Base-by-base conservation (phyloP, 805 yeast species). In the Trichomonascus vanleenenianus region DNA sequence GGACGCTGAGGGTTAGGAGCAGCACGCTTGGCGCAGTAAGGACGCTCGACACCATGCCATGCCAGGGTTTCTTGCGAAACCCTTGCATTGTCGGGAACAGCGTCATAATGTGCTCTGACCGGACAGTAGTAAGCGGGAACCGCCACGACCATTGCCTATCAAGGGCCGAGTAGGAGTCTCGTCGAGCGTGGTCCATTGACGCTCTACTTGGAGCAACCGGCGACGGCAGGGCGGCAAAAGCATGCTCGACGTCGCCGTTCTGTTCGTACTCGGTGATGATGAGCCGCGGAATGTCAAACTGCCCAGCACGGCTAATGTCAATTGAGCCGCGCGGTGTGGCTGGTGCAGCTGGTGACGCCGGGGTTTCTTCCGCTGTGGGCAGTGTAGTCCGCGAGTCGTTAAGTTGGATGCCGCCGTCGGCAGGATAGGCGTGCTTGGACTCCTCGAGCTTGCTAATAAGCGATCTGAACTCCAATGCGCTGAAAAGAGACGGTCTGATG, bases 391-490 rank as follows among this genome's bases (percentile, higher is more conserved):
- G 27, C 27, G 27, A 22, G 8, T 22, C 27, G 27, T 22, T 22
- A 4, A 22, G 27, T 8, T 22, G 27, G 8, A 22, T 22, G 4
- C 27, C 27, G 7, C 27, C 27, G 27, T 22, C 27, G 27, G 27
- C 27, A 5, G 27, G 27, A 14, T 16, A 10, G 12, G 31, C n/a
- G 5, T 7, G 8, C 19, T 39, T 39, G n/a, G 41, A 22, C 12
- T 22, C 15, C 16, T 39, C 31, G 7, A 39, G 30, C 4, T 39
- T 39, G 12, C 22, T 30, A 11, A 39, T 39, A 7, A 39, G 19
- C 9, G 41, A 39, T 19, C 61, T 59, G 34, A 71, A 56, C 40
- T 65, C 67, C 6, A 68, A 47, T 1, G 75, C 74, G 31, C 68
- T 64, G 27, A 63, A 51, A 9, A 71, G 40, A 1, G 74, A 68